Evolutionary conservation across 2,329 filamentous ascomycete genomes (phyloP), one percentile per base, ranked within the genome.

Genomic region (Epichloe uncinata): DNA sequence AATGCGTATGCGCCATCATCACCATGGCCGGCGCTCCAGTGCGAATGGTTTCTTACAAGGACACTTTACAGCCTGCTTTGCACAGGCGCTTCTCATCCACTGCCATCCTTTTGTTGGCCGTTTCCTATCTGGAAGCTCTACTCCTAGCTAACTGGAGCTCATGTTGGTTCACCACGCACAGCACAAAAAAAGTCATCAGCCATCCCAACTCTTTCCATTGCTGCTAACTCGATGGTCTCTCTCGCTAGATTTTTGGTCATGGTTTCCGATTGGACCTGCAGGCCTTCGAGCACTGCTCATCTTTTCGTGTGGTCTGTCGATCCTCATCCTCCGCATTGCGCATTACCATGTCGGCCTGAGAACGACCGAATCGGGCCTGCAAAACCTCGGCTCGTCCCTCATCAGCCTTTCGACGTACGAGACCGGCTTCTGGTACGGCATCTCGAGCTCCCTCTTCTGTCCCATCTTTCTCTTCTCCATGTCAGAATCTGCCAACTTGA

Each of bases 31-130:
- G 64, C 61, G 66, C 68, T 61, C 71, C 68, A 63, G 74, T 71
- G 69, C 80, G 73, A 74, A 77, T 65, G 62, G 69, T 72, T 60
- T 73, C 77, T 45, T 95, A 95, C 69, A 85, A 88, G 73, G 87
- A 95, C 70, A 94, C 94, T 66, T 72, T 96, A 58, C 94, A 91
- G 54, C 90, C 91, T 46, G 83, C 85, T 48, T 73, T 96, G 55
- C 91, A 97, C 67, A 78, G 86, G 60, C 81, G 89, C 60, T 97
- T 96, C 68, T 84, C 85, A 45, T 82, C 82, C 55, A 88, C 87
- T 12, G 84, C 85, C 45, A 75, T 78, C 13, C 71, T 87, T 54
- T 73, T 89, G 13, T 69, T 93, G 9, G 68, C 74, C 45, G 72
- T 88, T 50, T 87, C 87, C 62, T 95, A 93, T 64, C 49, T 78